A percentile compares a stretch with the other conserved stretches of the same genome.
Conservation (phyloP, 1,284 basidiomycete genomes). For the Schizophyllum amplum region DNA sequence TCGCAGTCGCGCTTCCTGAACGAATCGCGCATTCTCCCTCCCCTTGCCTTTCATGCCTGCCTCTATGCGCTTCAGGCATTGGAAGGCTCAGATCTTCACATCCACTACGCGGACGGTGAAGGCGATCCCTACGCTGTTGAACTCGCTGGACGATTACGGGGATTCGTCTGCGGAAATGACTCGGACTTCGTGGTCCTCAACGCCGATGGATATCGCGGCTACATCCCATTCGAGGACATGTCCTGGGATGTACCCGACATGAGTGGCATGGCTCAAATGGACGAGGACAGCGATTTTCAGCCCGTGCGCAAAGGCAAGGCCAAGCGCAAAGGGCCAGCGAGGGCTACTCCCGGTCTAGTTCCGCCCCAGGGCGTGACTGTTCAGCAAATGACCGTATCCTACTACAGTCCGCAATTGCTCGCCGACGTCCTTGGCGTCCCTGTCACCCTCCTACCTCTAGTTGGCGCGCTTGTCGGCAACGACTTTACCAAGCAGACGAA, state of each 20-base stretch:
- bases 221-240: slow-evolving; percentile 76
- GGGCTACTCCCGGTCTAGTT: slow-evolving; percentile 37
- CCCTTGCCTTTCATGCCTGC: slow-evolving; percentile 57
- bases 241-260: slow-evolving; percentile 45
- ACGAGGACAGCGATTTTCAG: slow-evolving; percentile 47
- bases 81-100: slow-evolving; percentile 30
- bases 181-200: slow-evolving; percentile 80
- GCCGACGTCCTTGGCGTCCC: slow-evolving; percentile 65
- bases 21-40: slow-evolving; percentile 72
- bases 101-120: slow-evolving; percentile 79
- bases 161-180: slow-evolving; percentile 73
- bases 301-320: slow-evolving; percentile 40
- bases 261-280: slow-evolving; percentile 23
- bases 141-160: slow-evolving; percentile 66
- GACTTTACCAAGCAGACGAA: slow-evolving; percentile 59
- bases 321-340: slow-evolving; percentile 29
- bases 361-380: slow-evolving; percentile 41
- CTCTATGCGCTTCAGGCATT: slow-evolving; percentile 48
- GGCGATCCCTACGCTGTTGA: slow-evolving; percentile 83
- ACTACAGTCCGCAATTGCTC: slow-evolving; percentile 58
- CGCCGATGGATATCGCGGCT: slow-evolving; percentile 66
- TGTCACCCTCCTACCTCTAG: slow-evolving; percentile 66
- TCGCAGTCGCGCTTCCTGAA: slow-evolving; percentile 62
- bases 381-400: slow-evolving; percentile 44
- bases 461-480: slow-evolving; percentile 84